These are phyloP conservation scores for Salvia hispanica DNA, from an alignment of 257 asterid genomes.

Conservation along the genomic window DNA sequence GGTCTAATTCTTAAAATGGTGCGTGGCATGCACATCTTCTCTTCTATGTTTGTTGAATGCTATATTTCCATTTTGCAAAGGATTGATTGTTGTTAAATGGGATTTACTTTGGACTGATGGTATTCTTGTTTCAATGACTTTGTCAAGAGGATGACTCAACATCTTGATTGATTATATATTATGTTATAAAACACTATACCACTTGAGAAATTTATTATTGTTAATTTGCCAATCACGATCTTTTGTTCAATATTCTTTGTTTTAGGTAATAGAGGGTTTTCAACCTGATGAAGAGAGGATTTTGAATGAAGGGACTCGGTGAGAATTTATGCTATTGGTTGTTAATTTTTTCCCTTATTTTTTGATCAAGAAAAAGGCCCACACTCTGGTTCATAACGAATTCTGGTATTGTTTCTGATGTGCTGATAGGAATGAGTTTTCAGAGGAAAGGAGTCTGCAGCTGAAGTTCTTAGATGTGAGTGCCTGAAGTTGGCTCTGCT, in stretches of 20 bases:
- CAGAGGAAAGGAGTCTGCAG: slow-evolving; percentile 34
- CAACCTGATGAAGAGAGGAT: slow-evolving; percentile 23
- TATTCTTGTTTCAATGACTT: too few relatives aligned
- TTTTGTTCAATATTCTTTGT: slow-evolving; percentile 13
- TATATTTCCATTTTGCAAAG: too few relatives aligned
- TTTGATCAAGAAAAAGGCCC: neutral
- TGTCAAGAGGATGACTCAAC: neutral
- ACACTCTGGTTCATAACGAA: neutral
- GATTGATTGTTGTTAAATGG: neutral
- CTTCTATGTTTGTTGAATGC: neutral
- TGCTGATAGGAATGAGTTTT: slow-evolving; percentile 34
- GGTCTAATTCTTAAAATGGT: slow-evolving; percentile 42
- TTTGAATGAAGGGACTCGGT: slow-evolving; percentile 34
- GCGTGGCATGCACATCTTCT: slow-evolving; percentile 21
- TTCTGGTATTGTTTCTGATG: neutral
- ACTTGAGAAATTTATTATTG: neutral
- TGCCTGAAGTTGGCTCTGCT: slow-evolving; percentile 41
- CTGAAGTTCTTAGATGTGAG: slow-evolving; percentile 43
- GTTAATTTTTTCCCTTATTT: neutral
- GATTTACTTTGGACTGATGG: neutral
- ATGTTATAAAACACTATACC: too few relatives aligned
- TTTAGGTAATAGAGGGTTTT: slow-evolving; percentile 53
- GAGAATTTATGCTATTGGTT: slow-evolving; percentile 25
- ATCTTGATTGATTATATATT: too few relatives aligned
- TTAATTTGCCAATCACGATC: neutral